Conservation (phyloP, 2,329 filamentous ascomycete genomes). For the Colletotrichum sp. region DNA sequence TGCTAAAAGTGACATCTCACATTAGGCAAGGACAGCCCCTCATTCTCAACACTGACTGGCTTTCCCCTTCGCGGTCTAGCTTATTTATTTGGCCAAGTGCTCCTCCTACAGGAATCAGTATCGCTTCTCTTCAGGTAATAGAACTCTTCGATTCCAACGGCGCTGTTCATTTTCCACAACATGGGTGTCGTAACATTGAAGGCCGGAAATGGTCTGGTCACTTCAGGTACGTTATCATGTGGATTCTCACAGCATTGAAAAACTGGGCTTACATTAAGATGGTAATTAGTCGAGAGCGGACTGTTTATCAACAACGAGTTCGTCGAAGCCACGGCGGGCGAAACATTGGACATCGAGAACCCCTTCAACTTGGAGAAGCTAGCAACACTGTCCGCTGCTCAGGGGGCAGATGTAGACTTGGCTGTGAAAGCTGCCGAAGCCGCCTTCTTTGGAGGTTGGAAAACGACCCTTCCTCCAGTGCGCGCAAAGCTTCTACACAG, state of each 20-base stretch:
- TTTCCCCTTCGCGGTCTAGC: neutral
- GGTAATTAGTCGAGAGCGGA: neutral
- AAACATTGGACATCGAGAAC: conserved; percentile 19
- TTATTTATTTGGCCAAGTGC: neutral
- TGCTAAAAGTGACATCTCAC: neutral
- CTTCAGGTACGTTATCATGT: neutral
- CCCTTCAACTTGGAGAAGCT: conserved; percentile 16
- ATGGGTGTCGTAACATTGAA: neutral
- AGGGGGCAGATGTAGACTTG: conserved; percentile 63
- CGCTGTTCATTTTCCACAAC: neutral
- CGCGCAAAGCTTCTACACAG: conserved; percentile 67
- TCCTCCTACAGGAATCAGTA: neutral
- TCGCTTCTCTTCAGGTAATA: neutral
- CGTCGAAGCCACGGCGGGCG: neutral
- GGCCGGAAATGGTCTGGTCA: neutral
- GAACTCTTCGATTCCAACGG: neutral
- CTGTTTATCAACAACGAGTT: neutral
- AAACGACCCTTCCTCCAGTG: conserved; percentile 60
- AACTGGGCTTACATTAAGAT: neutral
- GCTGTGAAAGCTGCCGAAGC: conserved; percentile 43
- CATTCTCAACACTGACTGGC: neutral
- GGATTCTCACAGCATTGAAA: neutral
- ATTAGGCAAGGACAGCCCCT: neutral
- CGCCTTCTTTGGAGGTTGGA: conserved; percentile 68
- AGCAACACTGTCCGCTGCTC: conserved; percentile 30